Base-by-base conservation (phyloP, 129 eudicot species). In the Flaveria robusta region DNA sequence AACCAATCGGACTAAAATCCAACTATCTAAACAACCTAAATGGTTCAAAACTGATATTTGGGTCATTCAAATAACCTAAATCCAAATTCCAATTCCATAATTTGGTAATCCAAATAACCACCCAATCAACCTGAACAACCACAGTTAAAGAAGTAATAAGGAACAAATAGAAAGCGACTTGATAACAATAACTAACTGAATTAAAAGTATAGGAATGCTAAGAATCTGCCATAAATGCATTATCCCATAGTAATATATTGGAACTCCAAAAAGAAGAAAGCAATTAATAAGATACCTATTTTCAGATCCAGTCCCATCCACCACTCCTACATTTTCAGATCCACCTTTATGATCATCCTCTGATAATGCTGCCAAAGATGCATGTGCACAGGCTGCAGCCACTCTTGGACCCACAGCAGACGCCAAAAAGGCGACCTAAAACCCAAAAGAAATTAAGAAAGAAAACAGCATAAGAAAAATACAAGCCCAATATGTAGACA, bases 351-450 rank as follows among this genome's bases (percentile, higher is more conserved):
- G 76, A 72, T 81, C 89, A 73, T 84, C 91, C 79, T 85, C 88
- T 8, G 92, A 86, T 66, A 94, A 76, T 50, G 87, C 90, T 16
- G 89, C 96, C 81, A 94, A 86, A 70, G 96, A 87, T 77, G 97
- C 97, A 87, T 94, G 97, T 24, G 98, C 98, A 86, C 93, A 94
- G 51, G 97, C 98, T 59, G 98, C 96, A 77, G 98, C 98, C 79
- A 94, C 93, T 87, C 98, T 94, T 23, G 98, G 98, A 51, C 98
- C 98, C 75, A 94, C 88, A 55, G 96, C 91, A 77, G 96, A 88
- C 45, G 96, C 97, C 85, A 94, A 85, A 89, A 94, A 91, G 52
- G 99, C 96, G 79, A 94, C 97, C 99, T 94, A 83, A 27, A 80
- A 82, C 41, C 55, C 23, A 49, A 77, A 67, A 24, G n/a, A n/a